A percentile compares a stretch with the other conserved stretches of the same genome.
phyloP scores from a whole-genome alignment of 2,329 filamentous ascomycete genomes.

The Diplodia intermedia region DNA sequence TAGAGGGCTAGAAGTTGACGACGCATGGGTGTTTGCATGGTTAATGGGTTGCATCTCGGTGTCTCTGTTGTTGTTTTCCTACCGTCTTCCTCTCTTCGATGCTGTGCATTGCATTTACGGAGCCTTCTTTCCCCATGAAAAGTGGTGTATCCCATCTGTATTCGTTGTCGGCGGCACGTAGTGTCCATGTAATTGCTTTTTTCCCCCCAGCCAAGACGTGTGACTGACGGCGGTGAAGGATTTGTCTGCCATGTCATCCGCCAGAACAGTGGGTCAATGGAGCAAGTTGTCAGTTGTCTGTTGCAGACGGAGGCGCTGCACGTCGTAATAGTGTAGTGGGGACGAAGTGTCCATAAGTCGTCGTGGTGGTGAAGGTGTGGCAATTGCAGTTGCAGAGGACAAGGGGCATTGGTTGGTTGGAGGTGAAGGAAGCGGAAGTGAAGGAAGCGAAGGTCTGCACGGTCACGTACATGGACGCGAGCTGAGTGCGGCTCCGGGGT shows the following conservation, averaged over 20 bases:
- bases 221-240: not conserved
- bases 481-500: too few species aligned
- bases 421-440: not conserved
- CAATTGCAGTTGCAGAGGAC: not conserved
- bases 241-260: not conserved
- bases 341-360: not conserved
- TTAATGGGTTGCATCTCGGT: not conserved
- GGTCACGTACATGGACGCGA: not conserved
- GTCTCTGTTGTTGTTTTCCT: not conserved
- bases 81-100: not conserved
- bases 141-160: conserved; percentile 1
- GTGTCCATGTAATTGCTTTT: not conserved
- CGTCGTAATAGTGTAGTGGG: not conserved
- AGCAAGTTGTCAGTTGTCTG: not conserved
- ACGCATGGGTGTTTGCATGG: not conserved
- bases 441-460: not conserved
- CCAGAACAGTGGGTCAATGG: not conserved
- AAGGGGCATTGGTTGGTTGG: not conserved
- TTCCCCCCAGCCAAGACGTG: not conserved
- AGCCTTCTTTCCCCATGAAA: not conserved
- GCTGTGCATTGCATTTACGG: not conserved
- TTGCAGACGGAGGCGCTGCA: not conserved
- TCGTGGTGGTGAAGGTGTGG: not conserved
- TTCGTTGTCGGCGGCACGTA: not conserved
- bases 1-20: not conserved